Percentiles rank a stretch among this genome's conserved stretches.
These are phyloP conservation scores for Wickerhamiella domercqiae DNA, from an alignment of 805 yeast genomes.

Conservation along the genomic window DNA sequence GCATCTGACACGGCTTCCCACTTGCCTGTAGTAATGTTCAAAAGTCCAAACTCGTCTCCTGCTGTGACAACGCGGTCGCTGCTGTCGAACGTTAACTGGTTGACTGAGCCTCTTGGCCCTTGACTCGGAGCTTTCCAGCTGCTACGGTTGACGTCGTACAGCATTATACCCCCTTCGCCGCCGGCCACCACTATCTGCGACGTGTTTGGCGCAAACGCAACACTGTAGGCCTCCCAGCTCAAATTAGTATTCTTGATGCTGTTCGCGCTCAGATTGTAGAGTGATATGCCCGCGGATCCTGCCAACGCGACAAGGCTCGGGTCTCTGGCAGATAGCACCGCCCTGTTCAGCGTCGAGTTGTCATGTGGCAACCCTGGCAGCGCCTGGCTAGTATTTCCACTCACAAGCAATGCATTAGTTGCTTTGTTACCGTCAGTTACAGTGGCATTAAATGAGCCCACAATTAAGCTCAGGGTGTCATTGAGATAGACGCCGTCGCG, in stretches of 20 bases:
- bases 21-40: neutral
- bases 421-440: slow-evolving; percentile 19
- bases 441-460: slow-evolving; percentile 39
- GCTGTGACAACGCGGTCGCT: neutral
- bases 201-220: neutral
- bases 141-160: neutral
- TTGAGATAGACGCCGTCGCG: slow-evolving; percentile 32
- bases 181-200: neutral
- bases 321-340: too few species aligned
- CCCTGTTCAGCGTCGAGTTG: too few species aligned
- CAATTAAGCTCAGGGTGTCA: slow-evolving; percentile 36
- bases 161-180: neutral
- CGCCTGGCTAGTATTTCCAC: neutral
- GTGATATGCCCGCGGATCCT: neutral
- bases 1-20: neutral
- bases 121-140: neutral
- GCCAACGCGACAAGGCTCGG: neutral
- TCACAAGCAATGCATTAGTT: slow-evolving; percentile 13
- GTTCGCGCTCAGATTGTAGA: neutral
- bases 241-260: neutral
- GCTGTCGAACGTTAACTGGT: neutral
- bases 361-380: too few species aligned
- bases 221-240: neutral
- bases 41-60: neutral
- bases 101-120: neutral